Evolutionary conservation across 306 rosid species (phyloP).

Genomic region (Prunus campanulata): DNA sequence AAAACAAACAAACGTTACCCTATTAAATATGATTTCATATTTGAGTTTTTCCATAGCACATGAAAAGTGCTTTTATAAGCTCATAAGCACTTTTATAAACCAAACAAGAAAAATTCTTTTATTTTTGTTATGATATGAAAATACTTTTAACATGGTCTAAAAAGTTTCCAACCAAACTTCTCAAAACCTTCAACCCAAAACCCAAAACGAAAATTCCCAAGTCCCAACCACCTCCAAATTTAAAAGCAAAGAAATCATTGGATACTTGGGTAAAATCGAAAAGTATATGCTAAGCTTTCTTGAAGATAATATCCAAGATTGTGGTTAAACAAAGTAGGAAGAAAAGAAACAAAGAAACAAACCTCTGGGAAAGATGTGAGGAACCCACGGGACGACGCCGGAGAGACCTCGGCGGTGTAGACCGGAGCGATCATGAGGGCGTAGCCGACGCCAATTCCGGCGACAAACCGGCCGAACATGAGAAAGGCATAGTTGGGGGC

Average conservation of each 20-base stretch:
- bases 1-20: too few species aligned
- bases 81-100: too few species aligned
- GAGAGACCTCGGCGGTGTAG: conserved; percentile 79
- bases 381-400: conserved; percentile 79
- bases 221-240: background rate
- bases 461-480: conserved; percentile 76
- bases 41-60: too few species aligned
- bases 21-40: too few species aligned
- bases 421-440: conserved; percentile 82
- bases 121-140: background rate
- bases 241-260: background rate
- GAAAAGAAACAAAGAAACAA: too few species aligned
- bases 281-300: background rate
- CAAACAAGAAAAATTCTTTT: too few species aligned
- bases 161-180: too few species aligned
- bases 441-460: conserved; percentile 81
- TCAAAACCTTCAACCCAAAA: too few species aligned
- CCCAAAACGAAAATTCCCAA: background rate
- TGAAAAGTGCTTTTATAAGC: too few species aligned
- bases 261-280: background rate
- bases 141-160: too few species aligned
- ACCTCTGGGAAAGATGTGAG: conserved; percentile 87
- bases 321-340: background rate
- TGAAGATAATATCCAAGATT: background rate
- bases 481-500: conserved; percentile 73